These are phyloP conservation scores for Erysimum cheiri DNA, from an alignment of 441 rosid species.

Conservation along the genomic window DNA sequence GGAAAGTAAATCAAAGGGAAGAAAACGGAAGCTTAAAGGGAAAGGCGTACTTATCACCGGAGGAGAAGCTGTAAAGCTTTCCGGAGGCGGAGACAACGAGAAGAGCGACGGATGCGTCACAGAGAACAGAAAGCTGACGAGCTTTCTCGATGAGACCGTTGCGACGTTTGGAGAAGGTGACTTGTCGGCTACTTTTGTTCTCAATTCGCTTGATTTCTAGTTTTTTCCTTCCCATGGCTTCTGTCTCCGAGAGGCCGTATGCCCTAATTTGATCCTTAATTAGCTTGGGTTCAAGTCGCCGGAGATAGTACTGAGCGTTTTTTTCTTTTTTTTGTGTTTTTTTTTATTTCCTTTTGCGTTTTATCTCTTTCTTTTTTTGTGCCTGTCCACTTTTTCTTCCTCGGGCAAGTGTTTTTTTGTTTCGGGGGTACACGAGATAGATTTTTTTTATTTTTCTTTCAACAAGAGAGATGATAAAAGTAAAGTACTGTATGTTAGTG, in stretches of 20 bases:
- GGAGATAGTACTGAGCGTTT: conserved; percentile 37
- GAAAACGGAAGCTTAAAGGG: not conserved
- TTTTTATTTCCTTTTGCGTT: not conserved
- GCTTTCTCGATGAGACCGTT: conserved; percentile 45
- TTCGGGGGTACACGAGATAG: conserved; percentile 23
- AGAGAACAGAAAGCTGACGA: conserved; percentile 44
- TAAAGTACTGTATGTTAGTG: not conserved
- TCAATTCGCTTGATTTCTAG: conserved; percentile 61
- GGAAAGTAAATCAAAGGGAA: not conserved
- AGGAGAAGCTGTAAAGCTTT: conserved; percentile 54
- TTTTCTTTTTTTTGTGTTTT: not conserved
- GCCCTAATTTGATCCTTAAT: conserved; percentile 33
- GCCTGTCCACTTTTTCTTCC: conserved; percentile 11
- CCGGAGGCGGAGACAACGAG: conserved; percentile 75
- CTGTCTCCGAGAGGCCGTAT: conserved; percentile 7
- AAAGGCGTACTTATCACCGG: conserved; percentile 39
- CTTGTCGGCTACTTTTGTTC: conserved; percentile 60
- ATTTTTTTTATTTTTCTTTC: no score
- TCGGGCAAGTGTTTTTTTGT: conserved; percentile 9
- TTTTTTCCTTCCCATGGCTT: conserved; percentile 61
- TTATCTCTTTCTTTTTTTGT: conserved; percentile 36
- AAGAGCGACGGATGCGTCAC: conserved; percentile 61
- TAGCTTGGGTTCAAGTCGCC: conserved; percentile 31
- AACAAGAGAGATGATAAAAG: no score
- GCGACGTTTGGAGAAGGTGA: conserved; percentile 61